Conservation (phyloP, 1,284 basidiomycete genomes). For the Uromyces viciae-fabae region DNA sequence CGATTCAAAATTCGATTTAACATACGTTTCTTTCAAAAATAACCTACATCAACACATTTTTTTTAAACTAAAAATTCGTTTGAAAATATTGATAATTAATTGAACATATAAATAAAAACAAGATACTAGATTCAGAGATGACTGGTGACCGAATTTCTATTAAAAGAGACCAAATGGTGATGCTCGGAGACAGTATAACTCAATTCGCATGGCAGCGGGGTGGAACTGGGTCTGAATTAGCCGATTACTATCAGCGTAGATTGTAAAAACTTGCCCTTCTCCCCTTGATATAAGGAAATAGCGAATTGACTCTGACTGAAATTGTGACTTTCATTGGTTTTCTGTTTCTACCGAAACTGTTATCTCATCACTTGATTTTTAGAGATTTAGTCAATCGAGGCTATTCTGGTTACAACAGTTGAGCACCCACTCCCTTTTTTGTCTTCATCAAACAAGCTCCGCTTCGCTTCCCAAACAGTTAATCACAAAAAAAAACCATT, state of each 20-base stretch:
- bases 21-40: too few relatives aligned
- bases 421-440: not conserved
- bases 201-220: conserved; percentile 42
- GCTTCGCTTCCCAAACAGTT: not conserved
- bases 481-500: too few relatives aligned
- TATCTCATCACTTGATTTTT: too few relatives aligned
- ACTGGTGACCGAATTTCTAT: not conserved
- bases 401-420: conserved; percentile 45
- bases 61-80: too few relatives aligned
- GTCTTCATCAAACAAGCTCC: not conserved
- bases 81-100: too few relatives aligned
- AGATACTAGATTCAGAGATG: not conserved
- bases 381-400: conserved; percentile 42
- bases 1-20: too few relatives aligned
- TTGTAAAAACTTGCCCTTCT: conserved; percentile 15
- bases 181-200: conserved; percentile 44
- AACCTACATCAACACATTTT: too few relatives aligned
- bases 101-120: not conserved
- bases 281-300: too few relatives aligned
- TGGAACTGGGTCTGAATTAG: conserved; percentile 28
- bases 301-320: too few relatives aligned
- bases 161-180: conserved; percentile 18
- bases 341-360: too few relatives aligned
- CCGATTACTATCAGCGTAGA: conserved; percentile 37
- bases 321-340: not conserved